phyloP scores from a whole-genome alignment of 1,284 basidiomycete genomes.

The Rhodotorula sp. region DNA sequence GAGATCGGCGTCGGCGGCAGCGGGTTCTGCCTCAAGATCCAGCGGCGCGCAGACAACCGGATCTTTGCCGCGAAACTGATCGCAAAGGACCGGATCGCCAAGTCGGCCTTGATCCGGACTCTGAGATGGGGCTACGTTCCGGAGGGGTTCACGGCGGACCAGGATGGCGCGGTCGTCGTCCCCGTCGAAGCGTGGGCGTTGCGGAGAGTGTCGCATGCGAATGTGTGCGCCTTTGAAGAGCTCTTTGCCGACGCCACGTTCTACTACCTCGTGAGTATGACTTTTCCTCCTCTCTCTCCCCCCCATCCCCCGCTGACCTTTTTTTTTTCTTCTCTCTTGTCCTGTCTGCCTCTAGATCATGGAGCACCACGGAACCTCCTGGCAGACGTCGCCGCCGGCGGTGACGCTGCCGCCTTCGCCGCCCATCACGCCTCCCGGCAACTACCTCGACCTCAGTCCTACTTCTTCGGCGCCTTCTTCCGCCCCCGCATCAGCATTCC shows the following conservation, averaged over 20 bases:
- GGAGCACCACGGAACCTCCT: conserved; percentile 85
- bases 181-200: conserved; percentile 82
- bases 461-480: not conserved
- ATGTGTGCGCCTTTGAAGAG: conserved; percentile 71
- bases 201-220: conserved; percentile 66
- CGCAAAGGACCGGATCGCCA: conserved; percentile 55
- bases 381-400: conserved; percentile 52
- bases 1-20: conserved; percentile 87
- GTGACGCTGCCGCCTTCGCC: conserved; percentile 13
- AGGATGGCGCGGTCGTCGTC: conserved; percentile 51
- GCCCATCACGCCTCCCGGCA: conserved; percentile 16
- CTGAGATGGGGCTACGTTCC: conserved; percentile 43
- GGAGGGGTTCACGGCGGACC: conserved; percentile 43
- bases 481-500: not conserved
- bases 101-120: conserved; percentile 18
- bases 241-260: conserved; percentile 76
- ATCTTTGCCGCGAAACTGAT: conserved; percentile 90
- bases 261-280: conserved; percentile 21
- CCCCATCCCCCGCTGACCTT: not conserved
- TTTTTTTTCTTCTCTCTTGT: not conserved
- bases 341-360: conserved; percentile 57
- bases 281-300: not conserved
- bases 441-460: conserved; percentile 2
- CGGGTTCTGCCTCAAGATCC: conserved; percentile 66
- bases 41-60: conserved; percentile 53